These are phyloP conservation scores for Annulohypoxylon moriforme DNA, from an alignment of 495 filamentous ascomycete genomes.

Conservation along the genomic window DNA sequence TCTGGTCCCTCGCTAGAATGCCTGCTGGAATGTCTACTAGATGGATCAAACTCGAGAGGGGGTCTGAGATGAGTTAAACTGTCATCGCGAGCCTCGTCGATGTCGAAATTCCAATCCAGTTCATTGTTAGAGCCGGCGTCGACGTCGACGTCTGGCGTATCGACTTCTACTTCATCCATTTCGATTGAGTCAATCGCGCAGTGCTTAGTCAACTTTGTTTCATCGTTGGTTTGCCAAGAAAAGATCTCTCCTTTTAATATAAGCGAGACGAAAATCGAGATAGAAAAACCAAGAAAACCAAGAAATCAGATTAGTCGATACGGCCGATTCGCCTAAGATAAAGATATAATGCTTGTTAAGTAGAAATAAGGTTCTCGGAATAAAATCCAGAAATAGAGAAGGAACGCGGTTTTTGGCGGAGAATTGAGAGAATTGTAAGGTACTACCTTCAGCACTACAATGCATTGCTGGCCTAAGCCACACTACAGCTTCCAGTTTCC, in stretches of 20 bases:
- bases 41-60: background rate
- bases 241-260: conserved; percentile 1
- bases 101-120: conserved; percentile 12
- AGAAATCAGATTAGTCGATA: background rate
- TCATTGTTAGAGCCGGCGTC: conserved; percentile 9
- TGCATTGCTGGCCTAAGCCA: conserved; percentile 5
- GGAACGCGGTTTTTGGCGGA: conserved; percentile 3
- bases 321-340: background rate
- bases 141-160: conserved; percentile 5
- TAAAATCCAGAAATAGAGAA: background rate
- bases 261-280: background rate
- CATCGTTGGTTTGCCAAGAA: conserved; percentile 11
- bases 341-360: conserved; percentile 1
- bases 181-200: conserved; percentile 14
- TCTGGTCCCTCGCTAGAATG: conserved; percentile 21
- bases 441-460: background rate
- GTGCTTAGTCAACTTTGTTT: conserved; percentile 8
- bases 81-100: conserved; percentile 3
- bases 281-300: background rate
- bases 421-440: background rate
- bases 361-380: conserved; percentile 5
- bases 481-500: background rate
- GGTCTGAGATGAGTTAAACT: background rate
- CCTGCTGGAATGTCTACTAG: conserved; percentile 15
- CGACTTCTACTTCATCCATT: conserved; percentile 30